Evolutionary conservation across 148 eudicot genomes (phyloP), one percentile per base, ranked within the genome.

Genomic region (Rhododendron vialii): DNA sequence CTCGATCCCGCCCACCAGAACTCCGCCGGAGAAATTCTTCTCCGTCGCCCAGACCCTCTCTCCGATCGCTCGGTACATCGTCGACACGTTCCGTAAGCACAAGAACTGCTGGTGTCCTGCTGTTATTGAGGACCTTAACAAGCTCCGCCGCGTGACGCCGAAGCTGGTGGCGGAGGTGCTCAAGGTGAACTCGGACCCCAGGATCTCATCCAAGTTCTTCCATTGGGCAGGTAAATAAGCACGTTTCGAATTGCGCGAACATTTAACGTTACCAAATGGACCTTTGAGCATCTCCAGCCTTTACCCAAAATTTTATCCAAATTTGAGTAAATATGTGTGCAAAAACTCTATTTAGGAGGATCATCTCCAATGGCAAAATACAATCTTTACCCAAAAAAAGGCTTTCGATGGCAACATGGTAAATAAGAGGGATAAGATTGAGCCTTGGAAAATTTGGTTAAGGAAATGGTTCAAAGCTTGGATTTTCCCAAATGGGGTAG

Each of bases 91-190:
- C 89, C 82, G 92, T 24, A 95, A 92, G 82, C 94, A 95, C 84
- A 88, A 26, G 14, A 26, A 84, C 38, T 88, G 74, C 17, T 96
- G 99, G 99, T 93, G 95, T 43, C 94, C 96, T 0, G 84, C 69
- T 1, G 89, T 95, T 20, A 90, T 94, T 1, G 90, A 90, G 3
- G 99, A 96, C 28, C 95, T 96, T 35, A 88, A 85, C 63, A 93
- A 92, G 84, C 96, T 95, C 41, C 92, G 98, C 0, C 94, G 99
- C 22, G 96, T 96, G 3, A 92, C 93, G 43, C 98, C 99, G 5
- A 89, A 89, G 69, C 82, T 94, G 14, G 99, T 96, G 53, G 91
- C 96, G 0, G 98, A 96, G 91, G 98, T 96, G 2, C 92, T 96
- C 4, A 95, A 94, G 87, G 92, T 92, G 3, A 91, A 89, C 83